Percentiles rank a stretch among this genome's conserved stretches.
These are phyloP conservation scores for Alternaria alternata DNA, from an alignment of 2,329 filamentous ascomycete species.

Conservation along the genomic window DNA sequence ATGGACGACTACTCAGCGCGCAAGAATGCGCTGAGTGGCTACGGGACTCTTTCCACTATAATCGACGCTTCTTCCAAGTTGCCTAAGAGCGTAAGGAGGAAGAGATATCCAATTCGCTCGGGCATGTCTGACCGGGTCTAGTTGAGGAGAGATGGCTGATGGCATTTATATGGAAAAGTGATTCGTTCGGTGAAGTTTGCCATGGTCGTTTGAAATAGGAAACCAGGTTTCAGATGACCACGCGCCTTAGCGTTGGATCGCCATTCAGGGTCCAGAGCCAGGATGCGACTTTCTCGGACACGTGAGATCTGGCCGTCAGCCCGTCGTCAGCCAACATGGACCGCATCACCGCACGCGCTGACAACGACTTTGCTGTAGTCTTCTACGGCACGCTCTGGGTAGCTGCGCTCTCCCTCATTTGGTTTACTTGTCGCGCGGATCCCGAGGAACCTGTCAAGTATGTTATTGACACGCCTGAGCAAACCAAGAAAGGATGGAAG, in stretches of 20 bases:
- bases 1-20: neutral
- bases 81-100: conserved; percentile 6
- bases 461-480: conserved; percentile 68
- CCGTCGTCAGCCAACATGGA: conserved; percentile 32
- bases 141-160: neutral
- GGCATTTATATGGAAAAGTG: neutral
- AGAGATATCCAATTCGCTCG: conserved; percentile 8
- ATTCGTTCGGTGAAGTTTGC: conserved; percentile 13
- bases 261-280: conserved; percentile 14
- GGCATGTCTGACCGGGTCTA: neutral
- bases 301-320: conserved; percentile 14
- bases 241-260: conserved; percentile 20
- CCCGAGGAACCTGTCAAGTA: conserved; percentile 63
- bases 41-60: conserved; percentile 15
- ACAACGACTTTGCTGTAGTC: conserved; percentile 29
- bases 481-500: conserved; percentile 63
- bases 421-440: conserved; percentile 38
- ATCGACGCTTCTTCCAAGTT: conserved; percentile 17
- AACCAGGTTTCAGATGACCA: conserved; percentile 22
- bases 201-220: conserved; percentile 1
- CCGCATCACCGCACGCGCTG: conserved; percentile 32
- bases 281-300: conserved; percentile 7
- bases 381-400: conserved; percentile 33
- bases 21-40: conserved; percentile 14
- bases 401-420: conserved; percentile 34